Percentiles rank a stretch among this genome's conserved stretches.
These are phyloP conservation scores for Candida suzukii DNA, from an alignment of 805 yeast species.

Conservation along the genomic window DNA sequence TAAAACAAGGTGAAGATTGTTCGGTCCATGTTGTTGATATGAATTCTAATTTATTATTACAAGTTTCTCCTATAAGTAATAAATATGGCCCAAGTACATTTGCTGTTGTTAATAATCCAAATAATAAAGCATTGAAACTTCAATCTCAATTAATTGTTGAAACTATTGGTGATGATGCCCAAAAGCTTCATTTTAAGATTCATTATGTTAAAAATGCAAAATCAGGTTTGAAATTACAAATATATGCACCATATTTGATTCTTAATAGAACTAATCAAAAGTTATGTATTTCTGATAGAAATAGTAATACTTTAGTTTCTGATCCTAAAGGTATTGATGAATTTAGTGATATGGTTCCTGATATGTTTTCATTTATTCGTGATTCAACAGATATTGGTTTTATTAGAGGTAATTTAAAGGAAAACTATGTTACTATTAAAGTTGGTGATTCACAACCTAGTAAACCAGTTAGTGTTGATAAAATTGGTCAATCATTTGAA, in stretches of 20 bases:
- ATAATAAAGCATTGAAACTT: slow-evolving; percentile 43
- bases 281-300: slow-evolving; percentile 49
- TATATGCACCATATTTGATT: slow-evolving; percentile 82
- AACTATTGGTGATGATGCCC: slow-evolving; percentile 49
- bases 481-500: slow-evolving; percentile 75
- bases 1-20: slow-evolving; percentile 60
- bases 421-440: slow-evolving; percentile 58
- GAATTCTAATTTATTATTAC: slow-evolving; percentile 60
- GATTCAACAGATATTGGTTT: slow-evolving; percentile 31
- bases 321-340: slow-evolving; percentile 19
- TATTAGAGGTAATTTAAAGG: slow-evolving; percentile 30
- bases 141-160: slow-evolving; percentile 49
- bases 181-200: slow-evolving; percentile 52
- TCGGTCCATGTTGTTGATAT: slow-evolving; percentile 77
- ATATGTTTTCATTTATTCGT: slow-evolving; percentile 77
- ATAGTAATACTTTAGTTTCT: slow-evolving; percentile 43
- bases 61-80: slow-evolving; percentile 57
- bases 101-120: slow-evolving; percentile 62
- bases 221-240: slow-evolving; percentile 55
- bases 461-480: slow-evolving; percentile 73
- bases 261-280: slow-evolving; percentile 73
- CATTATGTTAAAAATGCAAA: slow-evolving; percentile 50
- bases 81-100: slow-evolving; percentile 64
- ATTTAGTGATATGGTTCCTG: slow-evolving; percentile 39
- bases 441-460: slow-evolving; percentile 71